Evolutionary conservation across 495 filamentous ascomycete genomes (phyloP).

Genomic region (Penicillium robsamsonii): DNA sequence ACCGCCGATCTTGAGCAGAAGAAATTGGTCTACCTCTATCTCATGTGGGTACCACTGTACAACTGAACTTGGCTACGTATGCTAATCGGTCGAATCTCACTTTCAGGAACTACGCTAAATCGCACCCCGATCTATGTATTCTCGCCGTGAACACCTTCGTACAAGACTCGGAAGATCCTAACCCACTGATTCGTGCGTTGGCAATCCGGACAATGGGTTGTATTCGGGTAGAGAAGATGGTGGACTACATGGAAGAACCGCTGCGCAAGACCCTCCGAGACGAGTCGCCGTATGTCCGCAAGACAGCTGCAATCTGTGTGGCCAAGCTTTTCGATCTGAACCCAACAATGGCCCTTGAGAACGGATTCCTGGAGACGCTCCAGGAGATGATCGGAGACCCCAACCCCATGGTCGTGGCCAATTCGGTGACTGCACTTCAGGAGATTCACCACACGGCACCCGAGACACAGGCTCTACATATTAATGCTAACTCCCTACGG

Average conservation of each 20-base stretch:
- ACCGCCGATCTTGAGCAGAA: constrained; percentile 96
- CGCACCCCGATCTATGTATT: constrained; percentile 97
- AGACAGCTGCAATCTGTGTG: constrained; percentile 96
- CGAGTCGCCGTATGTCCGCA: constrained; percentile 97
- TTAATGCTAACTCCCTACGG: constrained; percentile 79
- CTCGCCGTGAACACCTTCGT: constrained; percentile 99
- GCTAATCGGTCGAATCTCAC: constrained; percentile 16
- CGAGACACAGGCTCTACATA: constrained; percentile 80
- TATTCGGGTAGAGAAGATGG: constrained; percentile 98
- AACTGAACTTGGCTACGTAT: constrained; percentile 5
- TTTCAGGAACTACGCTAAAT: constrained; percentile 97
- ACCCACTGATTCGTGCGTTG: constrained; percentile 89
- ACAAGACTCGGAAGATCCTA: constrained; percentile 98
- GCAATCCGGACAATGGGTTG: constrained; percentile 99
- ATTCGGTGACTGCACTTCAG: constrained; percentile 87
- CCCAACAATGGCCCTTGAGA: constrained; percentile 86
- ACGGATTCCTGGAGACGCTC: constrained; percentile 92
- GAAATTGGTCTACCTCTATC: constrained; percentile 97
- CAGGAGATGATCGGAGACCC: constrained; percentile 97
- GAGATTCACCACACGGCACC: constrained; percentile 91
- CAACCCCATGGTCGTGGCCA: constrained; percentile 98
- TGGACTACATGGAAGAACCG: constrained; percentile 99
- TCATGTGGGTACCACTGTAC: constrained; percentile 67
- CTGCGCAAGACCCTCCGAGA: constrained; percentile 93
- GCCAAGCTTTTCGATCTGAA: constrained; percentile 97